Evolutionary conservation across 306 rosid species (phyloP), one percentile per base, ranked within the genome.

Genomic region (Malus fusca): DNA sequence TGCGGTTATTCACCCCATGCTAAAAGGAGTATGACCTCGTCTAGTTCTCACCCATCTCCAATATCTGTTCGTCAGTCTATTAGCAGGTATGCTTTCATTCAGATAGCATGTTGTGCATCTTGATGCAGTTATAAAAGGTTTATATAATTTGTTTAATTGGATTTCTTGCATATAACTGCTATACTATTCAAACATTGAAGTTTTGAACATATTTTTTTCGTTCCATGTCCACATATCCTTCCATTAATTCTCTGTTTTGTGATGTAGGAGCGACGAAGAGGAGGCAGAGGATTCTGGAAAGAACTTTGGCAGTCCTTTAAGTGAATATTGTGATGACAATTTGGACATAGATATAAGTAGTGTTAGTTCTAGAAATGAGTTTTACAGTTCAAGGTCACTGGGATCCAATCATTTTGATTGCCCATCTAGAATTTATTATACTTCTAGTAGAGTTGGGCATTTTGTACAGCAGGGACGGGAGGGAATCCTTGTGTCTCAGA

Each of bases 231-330:
- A 13, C 4, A 30, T 52, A 6, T 71, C 46, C 30, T 30, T 61
- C 18, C 31, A 55, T 43, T 79, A 82, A 77, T 66, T 70, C 44
- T 42, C 13, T 75, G 58, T 76, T 70, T 78, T 44, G 74, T 78
- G 26, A 44, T 81, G 88, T 81, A 95, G 99, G 96, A 88, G 93
- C 43, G 90, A 90, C 61, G 97, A 89, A 77, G 96, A 95, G 46
- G 92, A 88, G 81, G 80, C 64, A 14, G 96, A 85, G 78, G 91
- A 92, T 83, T 89, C 86, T 52, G 88, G 79, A 79, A 92, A 87
- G 88, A 91, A 83, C 80, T 75, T 79, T 80, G 84, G 75, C 84
- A 81, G 93, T 85, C 93, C 87, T 75, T 85, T 88, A 23, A 87
- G 87, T 92, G 94, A 90, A 83, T 92, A 88, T 79, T 84, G 82